Evolutionary conservation across 306 rosid species (phyloP), one percentile per base, ranked within the genome.

Genomic region (Canavalia gladiata): DNA sequence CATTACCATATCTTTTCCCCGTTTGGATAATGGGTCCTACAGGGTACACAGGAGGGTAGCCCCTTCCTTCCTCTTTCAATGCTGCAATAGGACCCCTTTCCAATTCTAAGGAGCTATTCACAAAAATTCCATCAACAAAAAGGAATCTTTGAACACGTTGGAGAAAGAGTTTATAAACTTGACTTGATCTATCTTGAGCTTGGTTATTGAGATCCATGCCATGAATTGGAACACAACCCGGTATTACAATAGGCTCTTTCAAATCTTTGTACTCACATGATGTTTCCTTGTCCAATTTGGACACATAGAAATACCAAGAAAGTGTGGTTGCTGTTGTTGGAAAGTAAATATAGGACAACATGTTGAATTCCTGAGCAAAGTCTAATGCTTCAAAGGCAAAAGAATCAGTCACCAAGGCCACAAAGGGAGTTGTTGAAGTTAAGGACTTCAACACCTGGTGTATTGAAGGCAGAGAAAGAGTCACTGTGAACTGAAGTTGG

Each of bases 71-170:
- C 1, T 79, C 45, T 35, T 5, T 4, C 49, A 80, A 43, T 4
- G 75, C 79, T 62, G 8, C 54, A 29, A 71, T 63, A 42, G 76
- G 69, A 1, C 66, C 52, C 5, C 2, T n/a, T 46, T 85, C 85
- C 65, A 85, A 2, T 4, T 85, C 85, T 6, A 46, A 5, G 58
- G 70, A 70, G 46, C 71, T 84, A 18, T 85, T 81, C 35, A 71
- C 1, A 28, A 81, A 0, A 3, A 76, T 1, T 4, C 88, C 82
- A 41, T 81, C 82, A n/a, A 49, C 88, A 3, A 11, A 6, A 51
- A 0, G 8, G 3, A 34, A 50, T 1, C 56, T 11, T 2, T 34
- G 37, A 10, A 8, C 6, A 0, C 46, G 62, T 49, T 54, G 34
- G 1, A 84, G 80, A 4, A 25, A 8, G 0, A 0, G 0, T 41